These are phyloP conservation scores for Taiwanofungus camphoratus DNA, from an alignment of 1,284 basidiomycete genomes.

Conservation along the genomic window DNA sequence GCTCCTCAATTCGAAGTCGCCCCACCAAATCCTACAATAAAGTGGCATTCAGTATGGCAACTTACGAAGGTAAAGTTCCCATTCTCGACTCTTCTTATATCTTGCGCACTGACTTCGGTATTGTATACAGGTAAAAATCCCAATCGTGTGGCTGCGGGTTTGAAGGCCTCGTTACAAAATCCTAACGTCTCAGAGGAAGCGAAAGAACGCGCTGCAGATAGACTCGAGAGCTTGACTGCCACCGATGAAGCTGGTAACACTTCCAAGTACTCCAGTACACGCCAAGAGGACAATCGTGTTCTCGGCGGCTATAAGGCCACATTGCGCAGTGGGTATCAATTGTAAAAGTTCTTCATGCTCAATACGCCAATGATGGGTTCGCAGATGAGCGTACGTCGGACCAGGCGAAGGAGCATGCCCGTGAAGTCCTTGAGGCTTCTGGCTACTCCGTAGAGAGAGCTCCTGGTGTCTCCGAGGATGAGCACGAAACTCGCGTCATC, in stretches of 20 bases:
- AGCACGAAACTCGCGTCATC: slow-evolving; percentile 36
- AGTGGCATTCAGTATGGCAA: neutral
- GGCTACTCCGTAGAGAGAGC: slow-evolving; percentile 26
- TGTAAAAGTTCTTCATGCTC: neutral
- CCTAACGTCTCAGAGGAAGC: slow-evolving; percentile 48
- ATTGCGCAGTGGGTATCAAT: slow-evolving; percentile 33
- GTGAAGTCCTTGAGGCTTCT: slow-evolving; percentile 30
- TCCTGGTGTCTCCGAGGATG: slow-evolving; percentile 28
- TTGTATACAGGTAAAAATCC: slow-evolving; percentile 28
- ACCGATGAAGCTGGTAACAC: slow-evolving; percentile 10
- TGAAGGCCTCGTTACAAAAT: slow-evolving; percentile 51
- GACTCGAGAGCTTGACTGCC: slow-evolving; percentile 36
- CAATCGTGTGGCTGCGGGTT: slow-evolving; percentile 41
- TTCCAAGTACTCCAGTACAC: slow-evolving; percentile 3
- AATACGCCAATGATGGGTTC: neutral
- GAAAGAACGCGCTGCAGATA: slow-evolving; percentile 39
- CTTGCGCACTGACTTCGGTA: no score
- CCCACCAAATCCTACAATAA: neutral
- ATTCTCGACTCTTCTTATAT: neutral
- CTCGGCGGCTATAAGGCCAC: slow-evolving; percentile 51
- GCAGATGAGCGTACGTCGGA: slow-evolving; percentile 36
- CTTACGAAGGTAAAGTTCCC: neutral
- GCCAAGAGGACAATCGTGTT: slow-evolving; percentile 28
- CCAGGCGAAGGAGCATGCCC: slow-evolving; percentile 41
- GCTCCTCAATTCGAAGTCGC: no score